Conservation (phyloP, 1,284 basidiomycete species). For the Leccinum discolor region DNA sequence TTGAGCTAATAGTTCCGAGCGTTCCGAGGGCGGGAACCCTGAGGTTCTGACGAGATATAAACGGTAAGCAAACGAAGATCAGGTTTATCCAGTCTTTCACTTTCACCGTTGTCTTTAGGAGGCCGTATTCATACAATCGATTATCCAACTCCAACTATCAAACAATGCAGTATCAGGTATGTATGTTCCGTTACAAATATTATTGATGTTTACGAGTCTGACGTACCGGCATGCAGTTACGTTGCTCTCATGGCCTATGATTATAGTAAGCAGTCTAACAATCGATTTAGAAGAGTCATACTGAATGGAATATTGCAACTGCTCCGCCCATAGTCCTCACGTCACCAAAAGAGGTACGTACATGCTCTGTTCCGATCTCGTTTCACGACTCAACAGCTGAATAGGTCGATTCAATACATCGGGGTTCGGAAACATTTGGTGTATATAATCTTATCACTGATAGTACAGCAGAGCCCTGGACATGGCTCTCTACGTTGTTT, state of each 20-base stretch:
- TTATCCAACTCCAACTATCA: not conserved
- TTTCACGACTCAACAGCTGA: not conserved
- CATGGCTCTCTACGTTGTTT: not conserved
- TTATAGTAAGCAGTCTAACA: not conserved
- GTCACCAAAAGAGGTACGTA: not conserved
- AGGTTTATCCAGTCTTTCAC: too few species aligned
- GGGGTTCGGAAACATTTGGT: too few species aligned
- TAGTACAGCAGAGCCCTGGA: too few species aligned
- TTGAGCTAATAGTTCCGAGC: too few species aligned
- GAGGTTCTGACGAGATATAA: too few species aligned
- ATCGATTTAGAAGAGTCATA: too few species aligned
- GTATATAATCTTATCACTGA: too few species aligned
- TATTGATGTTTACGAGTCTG: not conserved
- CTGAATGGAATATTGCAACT: not conserved
- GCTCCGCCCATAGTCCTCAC: not conserved
- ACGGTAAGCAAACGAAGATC: too few species aligned
- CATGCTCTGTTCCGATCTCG: too few species aligned
- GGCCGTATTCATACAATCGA: not conserved
- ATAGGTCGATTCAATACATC: not conserved
- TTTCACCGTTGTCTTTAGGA: too few species aligned
- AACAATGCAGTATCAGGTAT: not conserved
- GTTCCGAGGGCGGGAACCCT: too few species aligned
- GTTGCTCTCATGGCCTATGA: not conserved
- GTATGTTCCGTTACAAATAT: not conserved
- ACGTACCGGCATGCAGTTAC: not conserved